Evolutionary conservation across 2,329 filamentous ascomycete genomes (phyloP), one percentile per base, ranked within the genome.

Genomic region (Ascochyta lentis): DNA sequence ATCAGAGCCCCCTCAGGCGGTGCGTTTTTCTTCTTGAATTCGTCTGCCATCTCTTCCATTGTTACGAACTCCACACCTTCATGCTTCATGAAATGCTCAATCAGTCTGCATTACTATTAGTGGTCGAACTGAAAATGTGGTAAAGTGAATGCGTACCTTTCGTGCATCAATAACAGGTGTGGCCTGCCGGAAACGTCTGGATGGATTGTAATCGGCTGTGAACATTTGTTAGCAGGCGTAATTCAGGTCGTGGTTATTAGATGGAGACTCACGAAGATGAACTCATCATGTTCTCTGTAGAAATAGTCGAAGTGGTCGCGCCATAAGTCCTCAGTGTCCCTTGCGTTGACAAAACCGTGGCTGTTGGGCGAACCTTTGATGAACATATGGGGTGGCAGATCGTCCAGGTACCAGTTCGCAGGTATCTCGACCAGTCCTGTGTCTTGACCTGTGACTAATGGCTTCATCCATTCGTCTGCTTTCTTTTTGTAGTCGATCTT

Each of bases 211-310:
- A 92, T 88, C 0, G 89, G 89, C 51, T 56, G 24, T 27, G 13
- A 19, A 15, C 12, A 2, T 19, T 12, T 23, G 22, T 52, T 12
- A 55, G 24, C 6, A 10, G 16, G 23, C 13, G 16, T 13, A 33
- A 16, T 9, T 12, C 19, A 12, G 9, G 4, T 33, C 16, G 12
- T n/a, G 26, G 24, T 23, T 12, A 3, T 62, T 89, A 89, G 47
- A 88, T 29, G 8, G 4, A 42, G 7, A 54, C 65, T 64, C 53
- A 68, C 65, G 63, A 91, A 91, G 54, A 91, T 83, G 56, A 91
- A 91, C 63, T 90, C 87, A 63, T 92, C 88, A 59, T 90, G 87
- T 68, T 91, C 88, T 35, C 88, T 81, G 70, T 91, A 91, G 67
- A 89, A 91, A 72, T 91, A 91, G 64, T 87, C 83, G 58, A 89